These are phyloP conservation scores for Globisporangium parvum DNA, from an alignment of 352 stramenopile species.

Conservation along the genomic window DNA sequence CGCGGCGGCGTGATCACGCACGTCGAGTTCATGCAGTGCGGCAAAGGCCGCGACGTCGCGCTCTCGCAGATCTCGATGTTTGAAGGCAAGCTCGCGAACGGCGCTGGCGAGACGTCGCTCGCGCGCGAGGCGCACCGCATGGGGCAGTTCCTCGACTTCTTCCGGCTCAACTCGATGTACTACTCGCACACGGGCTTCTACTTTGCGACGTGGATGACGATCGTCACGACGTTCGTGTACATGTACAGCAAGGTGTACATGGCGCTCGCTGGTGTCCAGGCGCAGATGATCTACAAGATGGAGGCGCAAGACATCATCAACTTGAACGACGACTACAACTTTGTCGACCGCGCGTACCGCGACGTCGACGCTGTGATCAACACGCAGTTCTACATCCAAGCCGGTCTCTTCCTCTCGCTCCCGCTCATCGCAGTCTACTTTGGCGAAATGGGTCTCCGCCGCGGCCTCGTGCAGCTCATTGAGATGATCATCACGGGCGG, in stretches of 20 bases:
- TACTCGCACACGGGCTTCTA: constrained; percentile 87
- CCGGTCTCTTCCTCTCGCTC: constrained; percentile 72
- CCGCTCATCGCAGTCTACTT: constrained; percentile 78
- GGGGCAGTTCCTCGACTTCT: constrained; percentile 85
- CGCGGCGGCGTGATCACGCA: constrained; percentile 74
- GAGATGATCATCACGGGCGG: constrained; percentile 73
- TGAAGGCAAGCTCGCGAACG: constrained; percentile 81
- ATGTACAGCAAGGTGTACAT: constrained; percentile 86
- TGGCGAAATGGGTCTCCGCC: constrained; percentile 62
- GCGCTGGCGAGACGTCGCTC: constrained; percentile 70
- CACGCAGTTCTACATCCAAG: constrained; percentile 84
- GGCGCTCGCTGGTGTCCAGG: constrained; percentile 61
- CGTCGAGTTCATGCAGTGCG: constrained; percentile 86
- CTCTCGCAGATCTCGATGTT: constrained; percentile 86
- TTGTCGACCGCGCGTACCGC: constrained; percentile 55
- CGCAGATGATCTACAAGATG: constrained; percentile 70
- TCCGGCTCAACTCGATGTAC: constrained; percentile 84
- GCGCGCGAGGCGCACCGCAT: constrained; percentile 78
- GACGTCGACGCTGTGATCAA: constrained; percentile 69
- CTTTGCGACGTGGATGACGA: constrained; percentile 84
- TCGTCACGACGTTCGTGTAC: constrained; percentile 84
- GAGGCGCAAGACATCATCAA: constrained; percentile 65
- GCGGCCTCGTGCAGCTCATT: constrained; percentile 62
- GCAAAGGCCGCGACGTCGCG: constrained; percentile 79
- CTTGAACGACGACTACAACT: constrained; percentile 41